These are phyloP conservation scores for Centaurea solstitialis DNA, from an alignment of 129 eudicot genomes.

Conservation along the genomic window DNA sequence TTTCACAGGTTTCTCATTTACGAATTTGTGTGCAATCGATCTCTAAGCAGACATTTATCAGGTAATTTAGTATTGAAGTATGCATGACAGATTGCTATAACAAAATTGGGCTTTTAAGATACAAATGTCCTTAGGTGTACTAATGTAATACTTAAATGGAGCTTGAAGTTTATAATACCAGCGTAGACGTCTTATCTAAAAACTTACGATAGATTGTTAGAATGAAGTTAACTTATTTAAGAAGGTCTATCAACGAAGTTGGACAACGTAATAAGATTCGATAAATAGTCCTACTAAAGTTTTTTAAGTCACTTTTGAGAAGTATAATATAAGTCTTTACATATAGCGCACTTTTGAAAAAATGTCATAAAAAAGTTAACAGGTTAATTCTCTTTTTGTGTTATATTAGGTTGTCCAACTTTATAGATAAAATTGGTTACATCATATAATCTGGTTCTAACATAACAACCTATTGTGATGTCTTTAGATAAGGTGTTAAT, in stretches of 20 bases:
- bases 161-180: not conserved
- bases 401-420: not conserved
- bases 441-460: not conserved
- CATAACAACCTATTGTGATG: not conserved
- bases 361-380: not conserved
- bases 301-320: not conserved
- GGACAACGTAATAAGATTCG: not conserved
- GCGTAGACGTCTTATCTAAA: not conserved
- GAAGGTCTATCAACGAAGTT: not conserved
- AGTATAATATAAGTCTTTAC: not conserved
- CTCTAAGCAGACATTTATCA: conserved; percentile 45
- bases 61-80: conserved; percentile 16
- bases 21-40: conserved; percentile 47
- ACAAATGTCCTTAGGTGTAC: not conserved
- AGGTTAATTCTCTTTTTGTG: not conserved
- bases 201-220: not conserved
- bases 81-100: not conserved
- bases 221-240: not conserved
- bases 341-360: not conserved
- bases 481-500: not conserved
- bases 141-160: not conserved
- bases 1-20: conserved; percentile 39
- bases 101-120: not conserved
- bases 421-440: not conserved
- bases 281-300: not conserved